Evolutionary conservation across 2,329 filamentous ascomycete genomes (phyloP).

Genomic region (Paraconiothyrium sp.): DNA sequence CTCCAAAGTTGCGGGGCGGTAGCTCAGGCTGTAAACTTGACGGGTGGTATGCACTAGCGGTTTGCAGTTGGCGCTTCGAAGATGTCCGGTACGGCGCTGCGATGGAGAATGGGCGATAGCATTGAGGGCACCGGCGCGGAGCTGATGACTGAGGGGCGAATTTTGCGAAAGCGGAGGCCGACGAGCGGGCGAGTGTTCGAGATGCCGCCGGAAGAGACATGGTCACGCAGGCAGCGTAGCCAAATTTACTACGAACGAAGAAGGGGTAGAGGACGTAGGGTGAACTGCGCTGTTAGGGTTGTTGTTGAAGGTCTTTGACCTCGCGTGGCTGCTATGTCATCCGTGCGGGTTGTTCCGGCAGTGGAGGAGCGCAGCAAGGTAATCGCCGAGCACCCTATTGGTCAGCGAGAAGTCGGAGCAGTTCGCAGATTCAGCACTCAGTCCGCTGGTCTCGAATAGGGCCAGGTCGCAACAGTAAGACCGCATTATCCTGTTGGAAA

Average conservation of each 20-base stretch:
- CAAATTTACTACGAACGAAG: conserved; percentile 9
- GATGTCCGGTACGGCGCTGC: conserved; percentile 47
- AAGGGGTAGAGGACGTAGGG: conserved; percentile 6
- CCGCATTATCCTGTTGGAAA: neutral
- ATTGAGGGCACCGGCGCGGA: conserved; percentile 53
- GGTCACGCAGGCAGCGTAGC: conserved; percentile 19
- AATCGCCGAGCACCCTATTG: conserved; percentile 31
- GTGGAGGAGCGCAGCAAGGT: conserved; percentile 5
- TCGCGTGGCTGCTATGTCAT: conserved; percentile 38
- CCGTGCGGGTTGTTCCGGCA: conserved; percentile 29
- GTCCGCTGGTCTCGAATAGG: neutral
- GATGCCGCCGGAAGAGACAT: conserved; percentile 47
- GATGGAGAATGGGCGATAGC: conserved; percentile 57
- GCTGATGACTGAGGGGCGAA: conserved; percentile 37
- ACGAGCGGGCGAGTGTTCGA: conserved; percentile 34
- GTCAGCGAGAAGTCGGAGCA: neutral
- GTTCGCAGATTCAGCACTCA: neutral
- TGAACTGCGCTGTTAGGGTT: conserved; percentile 15
- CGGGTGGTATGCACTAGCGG: conserved; percentile 71
- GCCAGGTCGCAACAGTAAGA: neutral
- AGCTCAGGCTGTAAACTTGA: conserved; percentile 65
- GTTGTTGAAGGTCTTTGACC: conserved; percentile 30
- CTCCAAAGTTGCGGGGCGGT: conserved; percentile 66
- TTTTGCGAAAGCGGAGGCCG: conserved; percentile 33
- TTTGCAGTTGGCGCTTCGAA: conserved; percentile 63